Percentiles rank a stretch among this genome's conserved stretches.
Evolutionary conservation across 2,329 filamentous ascomycete genomes (phyloP).

Genomic region (Aspergillus latus): DNA sequence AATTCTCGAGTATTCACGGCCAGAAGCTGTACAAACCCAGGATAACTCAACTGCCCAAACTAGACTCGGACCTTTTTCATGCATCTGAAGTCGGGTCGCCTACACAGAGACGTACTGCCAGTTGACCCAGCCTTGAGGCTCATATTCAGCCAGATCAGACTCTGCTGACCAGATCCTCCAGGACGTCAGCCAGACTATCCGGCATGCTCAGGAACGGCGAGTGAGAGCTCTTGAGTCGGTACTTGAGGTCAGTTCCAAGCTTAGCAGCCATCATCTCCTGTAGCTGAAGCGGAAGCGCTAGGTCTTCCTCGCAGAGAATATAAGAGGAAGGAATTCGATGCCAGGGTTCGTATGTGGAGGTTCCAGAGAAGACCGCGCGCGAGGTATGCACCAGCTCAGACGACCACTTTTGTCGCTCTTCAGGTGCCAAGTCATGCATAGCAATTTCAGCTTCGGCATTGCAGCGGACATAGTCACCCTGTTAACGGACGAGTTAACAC

Average conservation of each 20-base stretch:
- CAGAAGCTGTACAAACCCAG: too few species aligned
- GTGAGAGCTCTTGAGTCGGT: conserved; percentile 39
- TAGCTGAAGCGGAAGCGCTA: conserved; percentile 28
- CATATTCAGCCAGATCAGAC: neutral
- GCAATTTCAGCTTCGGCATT: conserved; percentile 16
- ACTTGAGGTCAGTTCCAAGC: conserved; percentile 30
- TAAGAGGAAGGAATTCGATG: conserved; percentile 37
- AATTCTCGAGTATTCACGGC: too few species aligned
- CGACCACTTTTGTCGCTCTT: conserved; percentile 27
- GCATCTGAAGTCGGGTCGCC: neutral
- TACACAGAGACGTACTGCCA: neutral
- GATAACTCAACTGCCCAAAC: neutral
- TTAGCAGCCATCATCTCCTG: conserved; percentile 35
- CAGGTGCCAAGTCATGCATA: conserved; percentile 32
- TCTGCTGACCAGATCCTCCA: conserved; percentile 20
- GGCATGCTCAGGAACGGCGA: conserved; percentile 45
- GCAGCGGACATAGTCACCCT: conserved; percentile 22
- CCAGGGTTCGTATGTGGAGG: conserved; percentile 34
- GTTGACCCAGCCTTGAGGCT: neutral
- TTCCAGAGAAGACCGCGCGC: conserved; percentile 27
- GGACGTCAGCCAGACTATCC: conserved; percentile 32
- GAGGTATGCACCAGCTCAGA: conserved; percentile 26
- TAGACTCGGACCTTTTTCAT: neutral
- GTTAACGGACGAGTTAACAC: neutral
- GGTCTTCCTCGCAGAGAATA: conserved; percentile 39